phyloP scores from a whole-genome alignment of 2,329 filamentous ascomycete species.

The Juglanconis juglandina region DNA sequence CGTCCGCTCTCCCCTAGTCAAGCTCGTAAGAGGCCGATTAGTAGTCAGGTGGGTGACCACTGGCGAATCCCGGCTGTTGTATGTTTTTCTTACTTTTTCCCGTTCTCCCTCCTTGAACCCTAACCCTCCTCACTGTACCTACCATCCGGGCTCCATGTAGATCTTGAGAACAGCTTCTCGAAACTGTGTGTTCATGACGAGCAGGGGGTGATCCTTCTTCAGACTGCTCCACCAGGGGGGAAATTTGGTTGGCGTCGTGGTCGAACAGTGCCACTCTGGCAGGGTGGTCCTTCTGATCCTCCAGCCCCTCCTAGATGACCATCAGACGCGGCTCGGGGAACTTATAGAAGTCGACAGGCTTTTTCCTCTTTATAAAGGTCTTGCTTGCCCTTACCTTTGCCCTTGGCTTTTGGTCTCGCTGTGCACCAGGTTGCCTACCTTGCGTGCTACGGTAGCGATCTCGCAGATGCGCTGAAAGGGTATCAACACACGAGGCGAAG shows the following conservation, averaged over 20 bases:
- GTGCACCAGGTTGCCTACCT: no score
- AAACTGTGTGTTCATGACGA: conserved; percentile 1
- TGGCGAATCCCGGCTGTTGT: no score
- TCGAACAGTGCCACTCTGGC: conserved; percentile 5
- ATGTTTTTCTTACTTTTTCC: neutral
- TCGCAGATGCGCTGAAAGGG: no score
- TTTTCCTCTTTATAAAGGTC: no score
- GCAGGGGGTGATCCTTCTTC: neutral
- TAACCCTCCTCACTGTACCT: neutral
- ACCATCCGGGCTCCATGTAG: neutral
- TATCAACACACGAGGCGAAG: no score
- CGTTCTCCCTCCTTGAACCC: neutral
- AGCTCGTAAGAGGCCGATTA: no score
- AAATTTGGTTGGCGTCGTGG: neutral
- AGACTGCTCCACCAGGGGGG: conserved; percentile 2
- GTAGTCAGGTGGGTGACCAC: no score
- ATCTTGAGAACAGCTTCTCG: neutral
- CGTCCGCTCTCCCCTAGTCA: no score
- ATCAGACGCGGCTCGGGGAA: conserved; percentile 6
- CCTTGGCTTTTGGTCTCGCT: no score
- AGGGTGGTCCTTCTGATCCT: neutral
- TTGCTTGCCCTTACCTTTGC: no score
- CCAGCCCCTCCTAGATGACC: conserved; percentile 1
- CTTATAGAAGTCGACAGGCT: neutral
- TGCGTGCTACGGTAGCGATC: no score